Evolutionary conservation across 306 rosid genomes (phyloP), one percentile per base, ranked within the genome.

Genomic region (Vigna radiata): DNA sequence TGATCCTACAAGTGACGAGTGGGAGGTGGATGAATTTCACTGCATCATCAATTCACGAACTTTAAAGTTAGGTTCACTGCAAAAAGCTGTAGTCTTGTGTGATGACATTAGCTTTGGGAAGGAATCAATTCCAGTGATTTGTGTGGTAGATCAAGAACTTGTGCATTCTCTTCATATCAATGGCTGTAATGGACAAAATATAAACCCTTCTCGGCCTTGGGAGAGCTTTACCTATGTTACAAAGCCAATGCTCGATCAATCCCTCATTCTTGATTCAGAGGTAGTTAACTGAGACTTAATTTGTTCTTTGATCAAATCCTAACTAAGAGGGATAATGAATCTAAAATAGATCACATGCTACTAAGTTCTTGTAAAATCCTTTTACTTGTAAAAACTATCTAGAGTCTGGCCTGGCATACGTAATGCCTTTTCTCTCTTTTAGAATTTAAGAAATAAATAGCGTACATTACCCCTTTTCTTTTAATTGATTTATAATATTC

Each of bases 41-140:
- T 92, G 81, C 84, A 77, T 86, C 68, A 78, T 92, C 59, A 83
- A 86, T 85, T 85, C 90, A 23, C 82, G 14, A 17, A 73, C 85
- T 86, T 77, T 91, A 83, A 82, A 85, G 27, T 83, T 66, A 58
- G 87, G 80, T 25, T 84, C 88, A 64, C 60, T 65, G 79, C 85
- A 83, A 77, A 89, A 85, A 73, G 87, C 77, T 67, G 59, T 60
- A 52, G 75, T 92, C 80, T 76, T 96, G 68, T 96, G 97, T 75
- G 89, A 83, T 82, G 99, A 96, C 84, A 86, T 96, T 77, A 96
- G 99, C 89, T 91, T 86, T 72, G 99, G 99, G 79, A 85, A 83
- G 85, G 99, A 96, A 87, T 72, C 82, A 21, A 73, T 89, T 85
- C 93, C 97, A 1, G 91, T 96, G 88, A 77, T 80, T 72, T 96